These are phyloP conservation scores for Rauvolfia tetraphylla DNA, from an alignment of 257 asterid species.

Conservation along the genomic window DNA sequence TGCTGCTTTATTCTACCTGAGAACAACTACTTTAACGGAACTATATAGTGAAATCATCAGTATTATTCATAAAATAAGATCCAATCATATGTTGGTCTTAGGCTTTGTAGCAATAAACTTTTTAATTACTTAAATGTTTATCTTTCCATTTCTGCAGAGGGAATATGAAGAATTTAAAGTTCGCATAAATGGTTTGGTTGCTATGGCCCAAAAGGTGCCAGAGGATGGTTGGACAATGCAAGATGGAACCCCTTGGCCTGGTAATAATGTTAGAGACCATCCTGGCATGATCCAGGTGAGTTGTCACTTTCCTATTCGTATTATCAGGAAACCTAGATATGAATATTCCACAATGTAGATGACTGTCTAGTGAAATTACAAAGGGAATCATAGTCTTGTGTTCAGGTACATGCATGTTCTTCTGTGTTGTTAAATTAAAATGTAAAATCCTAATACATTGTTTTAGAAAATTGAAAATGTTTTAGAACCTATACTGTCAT, in stretches of 20 bases:
- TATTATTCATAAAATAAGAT: not conserved
- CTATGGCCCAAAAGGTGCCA: slow-evolving; percentile 77
- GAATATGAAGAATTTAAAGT: slow-evolving; percentile 93
- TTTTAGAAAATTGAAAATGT: not conserved
- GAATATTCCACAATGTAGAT: not conserved
- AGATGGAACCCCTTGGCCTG: slow-evolving; percentile 97
- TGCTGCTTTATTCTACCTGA: not conserved
- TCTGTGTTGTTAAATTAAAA: not conserved
- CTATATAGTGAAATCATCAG: not conserved
- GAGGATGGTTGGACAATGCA: slow-evolving; percentile 98
- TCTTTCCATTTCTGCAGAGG: slow-evolving; percentile 47
- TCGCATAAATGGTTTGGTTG: slow-evolving; percentile 63
- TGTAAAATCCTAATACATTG: not conserved
- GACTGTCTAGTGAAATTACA: not conserved
- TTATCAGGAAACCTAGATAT: not conserved
- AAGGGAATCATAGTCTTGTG: not conserved
- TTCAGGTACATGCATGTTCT: not conserved
- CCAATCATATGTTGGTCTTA: not conserved
- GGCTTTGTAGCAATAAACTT: not conserved
- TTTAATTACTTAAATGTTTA: not conserved
- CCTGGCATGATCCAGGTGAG: slow-evolving; percentile 98
- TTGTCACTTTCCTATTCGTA: not conserved
- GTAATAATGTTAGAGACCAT: slow-evolving; percentile 86
- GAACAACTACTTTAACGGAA: not conserved
- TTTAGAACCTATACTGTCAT: not conserved